phyloP scores from a whole-genome alignment of 352 stramenopile species.

The Stephanocyclus meneghinianus region DNA sequence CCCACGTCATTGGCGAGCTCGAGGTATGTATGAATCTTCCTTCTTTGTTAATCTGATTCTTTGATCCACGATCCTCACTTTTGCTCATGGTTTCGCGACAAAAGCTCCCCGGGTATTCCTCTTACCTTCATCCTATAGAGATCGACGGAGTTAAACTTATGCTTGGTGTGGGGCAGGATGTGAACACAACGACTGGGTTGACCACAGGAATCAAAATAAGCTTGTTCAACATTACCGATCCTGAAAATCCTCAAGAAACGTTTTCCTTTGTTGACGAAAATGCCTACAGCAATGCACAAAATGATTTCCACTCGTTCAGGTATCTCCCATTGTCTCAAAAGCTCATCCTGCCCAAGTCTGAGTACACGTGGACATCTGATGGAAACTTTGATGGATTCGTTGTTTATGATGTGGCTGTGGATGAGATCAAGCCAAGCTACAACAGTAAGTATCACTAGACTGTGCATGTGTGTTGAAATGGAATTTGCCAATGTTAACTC shows the following conservation, averaged over 20 bases:
- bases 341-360: slow-evolving; percentile 66
- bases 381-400: slow-evolving; percentile 77
- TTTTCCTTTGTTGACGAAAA: slow-evolving; percentile 53
- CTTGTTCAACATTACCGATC: slow-evolving; percentile 68
- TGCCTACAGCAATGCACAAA: slow-evolving; percentile 41
- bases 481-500: not conserved
- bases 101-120: slow-evolving; percentile 67
- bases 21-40: slow-evolving; percentile 20
- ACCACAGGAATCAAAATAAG: slow-evolving; percentile 60
- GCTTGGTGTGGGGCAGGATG: slow-evolving; percentile 61
- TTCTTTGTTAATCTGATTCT: not conserved
- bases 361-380: slow-evolving; percentile 40
- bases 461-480: not conserved
- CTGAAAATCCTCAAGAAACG: slow-evolving; percentile 41
- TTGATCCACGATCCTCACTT: not conserved
- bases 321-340: slow-evolving; percentile 52
- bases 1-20: slow-evolving; percentile 55
- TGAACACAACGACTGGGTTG: slow-evolving; percentile 40
- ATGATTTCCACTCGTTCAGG: slow-evolving; percentile 65
- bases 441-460: slow-evolving; percentile 41
- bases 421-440: slow-evolving; percentile 49
- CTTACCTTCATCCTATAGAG: slow-evolving; percentile 72
- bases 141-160: slow-evolving; percentile 55
- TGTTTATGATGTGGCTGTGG: slow-evolving; percentile 62
- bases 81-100: not conserved